Percentiles rank a stretch among this genome's conserved stretches.
phyloP scores from a whole-genome alignment of 2,329 filamentous ascomycete species.

The Phaeomoniella chlamydospora region DNA sequence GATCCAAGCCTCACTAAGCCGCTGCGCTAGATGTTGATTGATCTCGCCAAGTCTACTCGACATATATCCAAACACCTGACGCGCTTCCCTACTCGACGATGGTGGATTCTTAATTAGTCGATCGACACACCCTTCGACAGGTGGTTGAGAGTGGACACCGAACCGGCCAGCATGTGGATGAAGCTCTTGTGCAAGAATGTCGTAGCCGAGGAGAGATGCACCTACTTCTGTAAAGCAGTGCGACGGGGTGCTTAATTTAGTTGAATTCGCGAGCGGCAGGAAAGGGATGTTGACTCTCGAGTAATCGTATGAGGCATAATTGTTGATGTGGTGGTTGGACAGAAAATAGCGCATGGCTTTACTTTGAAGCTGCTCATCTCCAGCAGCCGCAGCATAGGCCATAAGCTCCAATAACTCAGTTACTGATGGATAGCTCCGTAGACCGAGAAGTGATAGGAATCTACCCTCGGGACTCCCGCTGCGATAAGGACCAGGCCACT shows the following conservation, averaged over 20 bases:
- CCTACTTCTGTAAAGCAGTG: conserved; percentile 72
- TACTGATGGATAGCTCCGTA: conserved; percentile 57
- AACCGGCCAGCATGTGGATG: conserved; percentile 71
- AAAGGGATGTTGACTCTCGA: conserved; percentile 42
- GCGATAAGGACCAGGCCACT: conserved; percentile 65
- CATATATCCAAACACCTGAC: conserved; percentile 69
- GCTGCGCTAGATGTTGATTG: conserved; percentile 42
- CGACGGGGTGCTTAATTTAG: conserved; percentile 53
- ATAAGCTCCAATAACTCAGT: conserved; percentile 68
- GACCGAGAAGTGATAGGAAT: conserved; percentile 59
- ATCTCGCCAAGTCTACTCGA: conserved; percentile 63
- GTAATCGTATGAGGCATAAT: conserved; percentile 54
- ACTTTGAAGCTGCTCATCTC: conserved; percentile 41
- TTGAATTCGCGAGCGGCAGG: conserved; percentile 55
- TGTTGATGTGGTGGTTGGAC: conserved; percentile 61
- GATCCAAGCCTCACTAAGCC: conserved; percentile 51
- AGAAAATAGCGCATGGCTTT: conserved; percentile 72
- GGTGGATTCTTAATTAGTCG: conserved; percentile 61
- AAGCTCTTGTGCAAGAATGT: conserved; percentile 62
- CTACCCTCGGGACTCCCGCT: conserved; percentile 54
- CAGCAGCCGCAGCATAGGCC: conserved; percentile 41
- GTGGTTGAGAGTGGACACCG: conserved; percentile 69
- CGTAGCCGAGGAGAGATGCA: conserved; percentile 65
- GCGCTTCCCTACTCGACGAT: conserved; percentile 48
- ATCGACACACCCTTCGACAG: conserved; percentile 61